phyloP scores from a whole-genome alignment of 768 basidiomycete genomes.

The Leccinum boreale region DNA sequence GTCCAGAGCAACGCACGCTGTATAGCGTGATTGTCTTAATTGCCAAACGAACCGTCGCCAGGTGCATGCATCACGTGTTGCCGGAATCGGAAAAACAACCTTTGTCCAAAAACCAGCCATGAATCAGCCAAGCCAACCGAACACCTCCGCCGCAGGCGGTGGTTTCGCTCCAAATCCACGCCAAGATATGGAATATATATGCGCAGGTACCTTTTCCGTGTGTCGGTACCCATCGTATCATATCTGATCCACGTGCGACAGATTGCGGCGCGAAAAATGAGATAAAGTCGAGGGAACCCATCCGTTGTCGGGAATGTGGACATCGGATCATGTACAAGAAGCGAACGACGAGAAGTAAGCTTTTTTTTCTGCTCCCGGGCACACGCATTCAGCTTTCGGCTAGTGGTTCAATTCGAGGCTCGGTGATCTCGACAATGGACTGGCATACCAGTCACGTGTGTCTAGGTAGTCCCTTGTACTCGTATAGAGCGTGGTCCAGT shows the following conservation, averaged over 20 bases:
- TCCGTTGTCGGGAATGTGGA: slow-evolving; percentile 94
- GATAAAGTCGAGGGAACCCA: slow-evolving; percentile 87
- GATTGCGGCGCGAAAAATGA: slow-evolving; percentile 93
- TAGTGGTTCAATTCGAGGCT: slow-evolving; percentile 35
- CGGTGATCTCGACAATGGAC: slow-evolving; percentile 16
- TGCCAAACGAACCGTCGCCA: slow-evolving; percentile 12
- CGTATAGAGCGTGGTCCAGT: background rate
- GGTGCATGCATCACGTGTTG: slow-evolving; percentile 7
- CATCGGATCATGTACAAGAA: slow-evolving; percentile 99
- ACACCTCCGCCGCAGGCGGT: slow-evolving; percentile 32
- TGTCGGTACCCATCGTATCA: background rate
- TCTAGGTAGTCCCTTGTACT: background rate
- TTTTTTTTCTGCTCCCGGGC: background rate
- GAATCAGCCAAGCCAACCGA: slow-evolving; percentile 36
- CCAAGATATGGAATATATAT: slow-evolving; percentile 80
- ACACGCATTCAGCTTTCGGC: background rate
- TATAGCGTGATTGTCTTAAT: slow-evolving; percentile 15
- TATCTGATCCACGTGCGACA: slow-evolving; percentile 29
- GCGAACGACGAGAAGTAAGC: slow-evolving; percentile 87
- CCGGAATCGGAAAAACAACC: background rate
- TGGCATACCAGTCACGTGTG: background rate
- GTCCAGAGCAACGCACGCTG: slow-evolving; percentile 9
- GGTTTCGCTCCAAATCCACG: slow-evolving; percentile 39
- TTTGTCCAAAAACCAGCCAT: slow-evolving; percentile 21
- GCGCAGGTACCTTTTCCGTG: slow-evolving; percentile 58